Evolutionary conservation across 495 filamentous ascomycete species (phyloP).

Genomic region (Usnea hakonensis): DNA sequence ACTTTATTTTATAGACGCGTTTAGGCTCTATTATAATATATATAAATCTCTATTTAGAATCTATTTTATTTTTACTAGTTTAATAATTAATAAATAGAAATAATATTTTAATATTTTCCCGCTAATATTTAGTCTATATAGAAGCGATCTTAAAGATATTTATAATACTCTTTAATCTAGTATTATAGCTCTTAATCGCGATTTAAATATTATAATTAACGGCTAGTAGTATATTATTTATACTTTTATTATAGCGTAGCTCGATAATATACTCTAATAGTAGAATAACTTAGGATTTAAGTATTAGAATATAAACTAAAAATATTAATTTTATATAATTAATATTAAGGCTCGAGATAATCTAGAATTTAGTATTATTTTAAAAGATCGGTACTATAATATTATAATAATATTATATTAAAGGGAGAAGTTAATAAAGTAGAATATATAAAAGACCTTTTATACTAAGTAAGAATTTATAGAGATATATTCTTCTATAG

Average conservation of each 20-base stretch:
- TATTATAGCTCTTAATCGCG: background rate
- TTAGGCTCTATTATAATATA: background rate
- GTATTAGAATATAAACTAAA: background rate
- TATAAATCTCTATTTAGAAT: background rate
- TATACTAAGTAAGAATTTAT: background rate
- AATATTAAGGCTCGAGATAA: background rate
- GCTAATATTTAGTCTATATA: background rate
- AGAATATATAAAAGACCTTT: background rate
- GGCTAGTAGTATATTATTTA: background rate
- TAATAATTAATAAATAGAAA: background rate
- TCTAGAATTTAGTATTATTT: background rate
- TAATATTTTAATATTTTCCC: background rate
- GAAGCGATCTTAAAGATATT: background rate
- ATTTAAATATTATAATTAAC: background rate
- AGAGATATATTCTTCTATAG: background rate
- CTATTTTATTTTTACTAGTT: background rate
- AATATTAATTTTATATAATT: background rate
- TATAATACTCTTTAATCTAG: background rate
- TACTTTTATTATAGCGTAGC: background rate
- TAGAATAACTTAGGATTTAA: no score
- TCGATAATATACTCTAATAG: background rate
- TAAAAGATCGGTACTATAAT: background rate
- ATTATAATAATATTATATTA: background rate
- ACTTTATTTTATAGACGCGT: background rate
- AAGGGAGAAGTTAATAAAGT: background rate